Evolutionary conservation across 495 filamentous ascomycete species (phyloP).

Genomic region (Lichina pygmaea): DNA sequence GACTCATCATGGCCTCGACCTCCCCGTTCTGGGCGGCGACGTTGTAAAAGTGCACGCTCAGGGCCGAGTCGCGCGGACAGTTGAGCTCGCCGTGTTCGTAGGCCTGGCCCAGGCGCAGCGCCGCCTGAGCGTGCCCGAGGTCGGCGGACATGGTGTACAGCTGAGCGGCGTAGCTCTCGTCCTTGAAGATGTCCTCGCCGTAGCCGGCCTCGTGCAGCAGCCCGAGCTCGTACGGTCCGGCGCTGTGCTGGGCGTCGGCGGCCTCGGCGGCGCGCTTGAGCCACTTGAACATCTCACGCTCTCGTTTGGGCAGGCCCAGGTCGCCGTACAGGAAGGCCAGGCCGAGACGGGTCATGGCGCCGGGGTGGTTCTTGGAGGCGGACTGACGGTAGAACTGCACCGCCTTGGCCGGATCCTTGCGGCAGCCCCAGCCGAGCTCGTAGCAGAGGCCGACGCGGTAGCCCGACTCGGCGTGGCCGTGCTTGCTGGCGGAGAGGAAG

Average conservation of each 20-base stretch:
- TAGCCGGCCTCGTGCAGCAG: constrained; percentile 68
- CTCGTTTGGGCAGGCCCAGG: constrained; percentile 58
- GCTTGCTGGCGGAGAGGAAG: constrained; percentile 83
- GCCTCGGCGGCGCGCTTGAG: constrained; percentile 76
- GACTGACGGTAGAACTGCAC: constrained; percentile 78
- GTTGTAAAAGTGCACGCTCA: constrained; percentile 96
- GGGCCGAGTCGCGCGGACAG: constrained; percentile 71
- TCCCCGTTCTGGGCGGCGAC: constrained; percentile 64
- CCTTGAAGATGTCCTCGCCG: constrained; percentile 76
- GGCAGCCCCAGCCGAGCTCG: constrained; percentile 91
- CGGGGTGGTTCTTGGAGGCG: constrained; percentile 81
- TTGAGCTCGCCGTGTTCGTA: constrained; percentile 79
- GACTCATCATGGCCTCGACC: constrained; percentile 86
- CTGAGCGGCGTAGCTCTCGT: constrained; percentile 75
- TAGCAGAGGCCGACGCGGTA: constrained; percentile 89
- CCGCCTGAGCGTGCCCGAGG: constrained; percentile 63
- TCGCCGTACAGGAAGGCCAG: constrained; percentile 73
- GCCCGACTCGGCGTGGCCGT: constrained; percentile 86
- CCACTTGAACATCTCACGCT: constrained; percentile 88
- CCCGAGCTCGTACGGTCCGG: constrained; percentile 76
- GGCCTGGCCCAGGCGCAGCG: constrained; percentile 72
- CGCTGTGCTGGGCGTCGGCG: constrained; percentile 75
- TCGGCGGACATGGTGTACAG: constrained; percentile 87
- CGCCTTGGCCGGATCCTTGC: constrained; percentile 68
- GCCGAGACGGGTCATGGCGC: constrained; percentile 77